Base-by-base conservation (phyloP, 1,139 yeast species). In the Hemisphaericaspora subhashii region DNA sequence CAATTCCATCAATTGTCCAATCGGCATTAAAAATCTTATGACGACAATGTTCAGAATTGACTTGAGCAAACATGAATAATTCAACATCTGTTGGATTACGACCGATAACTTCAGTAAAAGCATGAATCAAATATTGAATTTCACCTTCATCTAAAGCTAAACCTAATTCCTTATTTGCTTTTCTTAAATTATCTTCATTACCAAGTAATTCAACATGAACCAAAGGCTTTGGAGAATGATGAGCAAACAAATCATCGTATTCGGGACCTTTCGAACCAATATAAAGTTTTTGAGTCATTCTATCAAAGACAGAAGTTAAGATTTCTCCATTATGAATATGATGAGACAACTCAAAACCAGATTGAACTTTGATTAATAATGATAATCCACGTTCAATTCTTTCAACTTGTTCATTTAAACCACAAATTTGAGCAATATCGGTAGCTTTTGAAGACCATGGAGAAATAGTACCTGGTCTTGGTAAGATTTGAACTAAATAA, bases 381-480 rank as follows among this genome's bases (percentile, higher is more conserved):
- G 94, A 82, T 48, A 84, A 54, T 42, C 98, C 98, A 55, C 98
- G 80, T 70, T 94, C 99, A 41, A 94, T 82, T 52, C 98, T 78
- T 55, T 81, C 86, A 33, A 92, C 74, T 44, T 74, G 76, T 12
- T 73, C 73, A 31, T 74, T 75, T 44, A 92, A 74, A 5, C 97
- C 97, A 67, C 97, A 88, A 38, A 86, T 95, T 42, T 81, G 80
- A 37, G 94, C 79, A 51, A 94, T 94, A 63, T 92, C 92, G 33
- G 98, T 90, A 26, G 99, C 99, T 67, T 94, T 94, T 13, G 98
- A 90, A 13, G 97, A 88, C 99, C 99, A 94, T 24, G 98, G 98
- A 18, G 98, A 90, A 50, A 92, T 89, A 17, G 98, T 92, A 44
- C 98, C 98, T 8, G 92, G 74, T 62, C 98, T 81, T 34, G 99